Evolutionary conservation across 2,329 filamentous ascomycete species (phyloP).

Genomic region (Lomentospora prolificans): DNA sequence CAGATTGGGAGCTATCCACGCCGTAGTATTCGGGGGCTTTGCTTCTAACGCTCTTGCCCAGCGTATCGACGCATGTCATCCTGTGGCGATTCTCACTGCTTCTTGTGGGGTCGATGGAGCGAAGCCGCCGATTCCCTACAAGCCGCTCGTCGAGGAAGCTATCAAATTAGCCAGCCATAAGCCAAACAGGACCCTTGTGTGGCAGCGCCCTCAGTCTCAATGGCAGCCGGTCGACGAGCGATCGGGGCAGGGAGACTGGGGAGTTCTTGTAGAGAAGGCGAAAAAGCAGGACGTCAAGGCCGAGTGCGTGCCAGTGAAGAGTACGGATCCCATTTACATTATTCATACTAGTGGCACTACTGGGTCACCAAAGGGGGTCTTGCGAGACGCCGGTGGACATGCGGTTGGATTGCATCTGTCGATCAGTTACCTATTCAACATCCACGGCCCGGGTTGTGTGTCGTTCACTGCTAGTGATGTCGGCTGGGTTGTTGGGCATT

Average conservation of each 20-base stretch:
- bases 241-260: slow-evolving; percentile 71
- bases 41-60: slow-evolving; percentile 73
- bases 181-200: slow-evolving; percentile 64
- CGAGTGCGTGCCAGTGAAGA: slow-evolving; percentile 66
- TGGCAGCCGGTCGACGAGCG: slow-evolving; percentile 62
- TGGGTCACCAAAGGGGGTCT: slow-evolving; percentile 71
- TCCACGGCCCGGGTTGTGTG: slow-evolving; percentile 76
- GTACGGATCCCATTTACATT: slow-evolving; percentile 75
- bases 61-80: slow-evolving; percentile 73
- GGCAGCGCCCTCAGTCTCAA: slow-evolving; percentile 68
- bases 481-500: slow-evolving; percentile 64
- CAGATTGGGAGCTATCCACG: slow-evolving; percentile 77
- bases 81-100: slow-evolving; percentile 71
- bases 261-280: slow-evolving; percentile 62
- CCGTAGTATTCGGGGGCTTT: slow-evolving; percentile 90
- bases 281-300: slow-evolving; percentile 57
- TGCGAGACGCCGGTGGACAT: slow-evolving; percentile 76
- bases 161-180: slow-evolving; percentile 59
- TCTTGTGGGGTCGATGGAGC: slow-evolving; percentile 85
- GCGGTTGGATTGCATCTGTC: slow-evolving; percentile 76
- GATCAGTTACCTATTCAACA: slow-evolving; percentile 72
- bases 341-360: slow-evolving; percentile 85
- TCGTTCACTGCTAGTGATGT: slow-evolving; percentile 69
- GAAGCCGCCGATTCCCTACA: slow-evolving; percentile 72
- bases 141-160: slow-evolving; percentile 66